phyloP scores from a whole-genome alignment of 768 basidiomycete genomes.

The Gloeostereum incarnatum region DNA sequence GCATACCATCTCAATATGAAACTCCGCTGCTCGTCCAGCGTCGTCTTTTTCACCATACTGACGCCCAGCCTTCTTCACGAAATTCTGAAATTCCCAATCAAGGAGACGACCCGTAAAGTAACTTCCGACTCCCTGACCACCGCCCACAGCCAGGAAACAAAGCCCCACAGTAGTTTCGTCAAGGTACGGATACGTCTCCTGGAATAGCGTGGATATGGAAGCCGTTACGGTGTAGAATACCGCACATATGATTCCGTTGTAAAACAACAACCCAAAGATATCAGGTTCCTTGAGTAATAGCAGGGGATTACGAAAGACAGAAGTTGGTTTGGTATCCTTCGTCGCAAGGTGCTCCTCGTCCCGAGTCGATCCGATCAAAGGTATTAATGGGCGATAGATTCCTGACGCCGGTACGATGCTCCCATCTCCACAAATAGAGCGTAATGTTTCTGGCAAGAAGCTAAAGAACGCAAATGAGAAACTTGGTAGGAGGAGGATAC shows the following conservation, averaged over 20 bases:
- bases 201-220: constrained; percentile 53
- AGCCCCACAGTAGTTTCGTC: constrained; percentile 61
- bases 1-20: constrained; percentile 47
- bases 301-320: constrained; percentile 47
- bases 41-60: constrained; percentile 15
- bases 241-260: constrained; percentile 42
- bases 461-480: constrained; percentile 28
- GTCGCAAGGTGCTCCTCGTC: constrained; percentile 14
- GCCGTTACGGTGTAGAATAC: constrained; percentile 55
- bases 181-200: constrained; percentile 46
- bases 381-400: constrained; percentile 48
- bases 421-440: constrained; percentile 44
- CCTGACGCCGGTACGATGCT: constrained; percentile 33
- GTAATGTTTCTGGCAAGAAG: constrained; percentile 45
- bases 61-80: constrained; percentile 25
- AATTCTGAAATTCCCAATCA: constrained; percentile 50
- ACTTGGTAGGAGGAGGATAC: constrained; percentile 20
- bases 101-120: constrained; percentile 50
- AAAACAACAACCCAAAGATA: constrained; percentile 40
- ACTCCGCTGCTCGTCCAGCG: constrained; percentile 22
- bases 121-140: constrained; percentile 58
- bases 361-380: constrained; percentile 25
- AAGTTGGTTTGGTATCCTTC: constrained; percentile 29
- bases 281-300: constrained; percentile 45
- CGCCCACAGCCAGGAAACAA: constrained; percentile 70